Percentiles rank a stretch among this genome's conserved stretches.
These are phyloP conservation scores for Leccinum pellstonianum DNA, from an alignment of 768 basidiomycete genomes.

Conservation along the genomic window DNA sequence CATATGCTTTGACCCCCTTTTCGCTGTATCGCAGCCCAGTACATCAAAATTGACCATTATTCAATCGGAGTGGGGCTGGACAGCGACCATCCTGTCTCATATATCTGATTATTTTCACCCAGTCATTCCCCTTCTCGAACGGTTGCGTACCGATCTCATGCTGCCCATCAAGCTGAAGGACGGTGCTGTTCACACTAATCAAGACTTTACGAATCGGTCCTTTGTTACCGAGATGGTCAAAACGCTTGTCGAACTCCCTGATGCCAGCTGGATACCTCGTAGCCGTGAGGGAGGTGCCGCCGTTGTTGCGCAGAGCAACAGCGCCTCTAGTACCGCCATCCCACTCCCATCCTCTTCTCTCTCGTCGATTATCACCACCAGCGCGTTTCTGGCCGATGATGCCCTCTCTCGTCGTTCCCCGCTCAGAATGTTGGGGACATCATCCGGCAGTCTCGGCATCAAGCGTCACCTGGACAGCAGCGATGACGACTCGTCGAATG, in stretches of 20 bases:
- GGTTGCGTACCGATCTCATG: background rate
- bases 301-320: background rate
- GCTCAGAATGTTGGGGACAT: background rate
- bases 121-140: background rate
- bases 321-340: background rate
- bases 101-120: background rate
- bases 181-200: background rate
- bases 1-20: background rate
- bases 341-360: background rate
- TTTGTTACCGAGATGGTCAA: background rate
- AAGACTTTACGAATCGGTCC: background rate
- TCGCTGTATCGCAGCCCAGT: background rate
- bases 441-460: background rate
- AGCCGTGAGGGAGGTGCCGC: background rate
- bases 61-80: background rate
- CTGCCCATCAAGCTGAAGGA: background rate
- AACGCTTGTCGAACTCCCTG: background rate
- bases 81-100: background rate
- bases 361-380: background rate
- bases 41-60: background rate
- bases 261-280: background rate
- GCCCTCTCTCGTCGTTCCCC: background rate
- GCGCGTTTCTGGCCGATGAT: background rate
- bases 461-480: background rate
- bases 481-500: background rate